Evolutionary conservation across 495 filamentous ascomycete species (phyloP), one percentile per base, ranked within the genome.

Genomic region (Choiromyces venosus): DNA sequence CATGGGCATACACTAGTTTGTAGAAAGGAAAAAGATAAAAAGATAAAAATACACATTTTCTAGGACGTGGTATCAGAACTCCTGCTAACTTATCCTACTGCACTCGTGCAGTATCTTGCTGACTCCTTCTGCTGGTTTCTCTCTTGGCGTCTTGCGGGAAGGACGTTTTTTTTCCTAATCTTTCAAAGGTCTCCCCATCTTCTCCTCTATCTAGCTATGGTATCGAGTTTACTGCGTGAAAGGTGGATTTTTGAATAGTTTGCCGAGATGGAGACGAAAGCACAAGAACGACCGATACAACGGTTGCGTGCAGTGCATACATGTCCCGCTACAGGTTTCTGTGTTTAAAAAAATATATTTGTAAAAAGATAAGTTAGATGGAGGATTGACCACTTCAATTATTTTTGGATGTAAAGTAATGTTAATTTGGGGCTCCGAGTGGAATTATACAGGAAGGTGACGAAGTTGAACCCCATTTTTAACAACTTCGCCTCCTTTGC

Each of bases 401-500:
- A 52, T 56, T 56, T 29, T 12, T 3, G 46, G n/a, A 21, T 12
- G n/a, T 9, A 29, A n/a, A 56, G 25, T 29, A 56, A 56, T 77
- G 68, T 78, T 74, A 74, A 71, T 72, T 78, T 71, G 78, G 74
- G 76, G 72, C 68, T 70, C 35, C 64, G 44, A 61, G 65, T 66
- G 71, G 67, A 56, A 61, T 71, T 46, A n/a, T 42, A 21, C 35
- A 65, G 46, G 40, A 72, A 68, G 71, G 67, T 78, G 76, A 74
- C 68, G 44, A 68, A 69, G 70, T 68, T 72, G 46, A 71, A 66
- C 73, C 70, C 66, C 73, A 66, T 77, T 72, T 68, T 73, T 65
- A 71, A 77, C 76, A 71, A 77, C 76, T 78, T 78, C 75, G 76
- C 76, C 76, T 74, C 76, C 75, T 69, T 79, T 69, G 72, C 67